Percentiles rank a stretch among this genome's conserved stretches.
Evolutionary conservation across 139 green algal species (phyloP).

Genomic region (Ostreobium quekettii): DNA sequence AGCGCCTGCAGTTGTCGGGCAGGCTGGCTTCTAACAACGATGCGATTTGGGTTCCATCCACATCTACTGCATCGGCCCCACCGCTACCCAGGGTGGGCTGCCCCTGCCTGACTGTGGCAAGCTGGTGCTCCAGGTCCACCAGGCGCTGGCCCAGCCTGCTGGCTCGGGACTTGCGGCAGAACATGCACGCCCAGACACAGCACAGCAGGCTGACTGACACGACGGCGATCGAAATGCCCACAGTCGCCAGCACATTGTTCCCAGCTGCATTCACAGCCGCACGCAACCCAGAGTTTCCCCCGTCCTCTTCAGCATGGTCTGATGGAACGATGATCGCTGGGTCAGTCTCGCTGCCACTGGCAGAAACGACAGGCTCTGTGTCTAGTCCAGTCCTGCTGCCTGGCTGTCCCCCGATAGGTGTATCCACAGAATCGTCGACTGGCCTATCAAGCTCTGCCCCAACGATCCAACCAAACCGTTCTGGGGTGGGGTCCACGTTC

Average conservation of each 20-base stretch:
- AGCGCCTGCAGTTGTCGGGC: conserved; percentile 9
- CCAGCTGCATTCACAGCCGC: neutral
- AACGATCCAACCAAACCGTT: too few relatives aligned
- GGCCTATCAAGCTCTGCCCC: too few relatives aligned
- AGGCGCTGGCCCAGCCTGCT: neutral
- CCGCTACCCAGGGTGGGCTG: neutral
- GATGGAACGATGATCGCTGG: neutral
- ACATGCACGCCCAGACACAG: neutral
- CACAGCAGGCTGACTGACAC: neutral
- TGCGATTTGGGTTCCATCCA: neutral
- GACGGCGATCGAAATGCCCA: neutral
- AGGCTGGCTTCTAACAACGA: neutral
- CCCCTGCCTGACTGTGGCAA: neutral
- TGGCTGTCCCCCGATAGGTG: neutral
- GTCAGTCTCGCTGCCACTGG: neutral
- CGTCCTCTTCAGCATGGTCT: neutral
- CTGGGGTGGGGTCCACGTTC: too few relatives aligned
- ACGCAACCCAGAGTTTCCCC: neutral
- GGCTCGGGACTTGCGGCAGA: neutral
- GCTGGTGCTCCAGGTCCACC: neutral
- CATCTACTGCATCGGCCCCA: neutral
- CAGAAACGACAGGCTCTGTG: neutral
- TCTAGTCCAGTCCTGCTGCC: neutral
- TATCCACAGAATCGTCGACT: neutral
- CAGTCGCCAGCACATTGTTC: neutral